Base-by-base conservation (phyloP, 208 protist genomes). In the Leishmania aethiopica region DNA sequence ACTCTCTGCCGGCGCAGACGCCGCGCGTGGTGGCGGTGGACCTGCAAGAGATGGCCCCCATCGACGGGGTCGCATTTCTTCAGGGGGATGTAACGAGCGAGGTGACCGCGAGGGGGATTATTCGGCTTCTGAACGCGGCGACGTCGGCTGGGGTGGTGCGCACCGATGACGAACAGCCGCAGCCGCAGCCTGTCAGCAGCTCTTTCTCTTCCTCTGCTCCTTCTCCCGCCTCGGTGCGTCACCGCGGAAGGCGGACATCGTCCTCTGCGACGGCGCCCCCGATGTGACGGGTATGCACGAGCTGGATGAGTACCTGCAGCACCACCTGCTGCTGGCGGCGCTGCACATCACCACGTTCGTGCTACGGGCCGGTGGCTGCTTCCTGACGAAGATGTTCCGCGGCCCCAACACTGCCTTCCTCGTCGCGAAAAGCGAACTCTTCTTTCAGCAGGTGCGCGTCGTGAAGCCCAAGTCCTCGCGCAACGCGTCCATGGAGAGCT, bases 201-300 rank as follows among this genome's bases (percentile, higher is more conserved):
- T 53, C 13, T 42, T 15, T 0, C 15, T 3, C 37, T 11, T 59
- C 35, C 42, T 40, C 69, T 40, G 15, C 69, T 3, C 28, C 3
- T 13, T 3, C 40, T 11, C 40, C 76, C n/a, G 13, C 64, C 35
- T 74, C 37, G 40, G 57, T 19, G 22, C 66, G 19, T 84, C 47
- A 53, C 82, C 80, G 64, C 81, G 86, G 17, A 95, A 91, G 79
- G 99, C 99, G 1, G 98, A 99, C 82, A 87, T 99, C 22, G 99
- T 99, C 8, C 91, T 99, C 35, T 99, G 97, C 84, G 99, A 99
- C 90, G 99, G 99, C 25, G 99, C 99, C 0, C 99, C 99, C 2
- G 99, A 99, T 87, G 99, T 99, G 28, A 99, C 99, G 3, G 99
- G 99, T 37, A 95, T 99, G 90, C 99, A 99, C 84, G 99, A 99